Conservation (phyloP, 2,329 filamentous ascomycete genomes). For the Immersiporthe knoxdaviesiana region DNA sequence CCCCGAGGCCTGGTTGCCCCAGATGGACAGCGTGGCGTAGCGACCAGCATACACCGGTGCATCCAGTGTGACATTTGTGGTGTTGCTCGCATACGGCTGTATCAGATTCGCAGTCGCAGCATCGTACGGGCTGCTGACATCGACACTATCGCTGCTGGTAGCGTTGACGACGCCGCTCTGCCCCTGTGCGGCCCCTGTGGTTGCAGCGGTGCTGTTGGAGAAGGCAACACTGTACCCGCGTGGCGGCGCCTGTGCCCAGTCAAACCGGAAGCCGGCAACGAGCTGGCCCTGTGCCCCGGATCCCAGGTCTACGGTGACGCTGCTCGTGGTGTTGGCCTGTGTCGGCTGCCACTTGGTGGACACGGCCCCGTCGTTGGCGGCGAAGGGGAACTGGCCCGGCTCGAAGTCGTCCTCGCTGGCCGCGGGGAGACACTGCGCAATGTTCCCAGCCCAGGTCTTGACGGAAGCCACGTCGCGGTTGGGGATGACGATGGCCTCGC, state of each 20-base stretch:
- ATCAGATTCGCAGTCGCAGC: constrained; percentile 4
- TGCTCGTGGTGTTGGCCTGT: constrained; percentile 23
- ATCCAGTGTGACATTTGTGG: constrained; percentile 26
- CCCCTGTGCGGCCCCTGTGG: not conserved
- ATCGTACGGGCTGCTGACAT: constrained; percentile 19
- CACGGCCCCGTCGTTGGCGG: constrained; percentile 28
- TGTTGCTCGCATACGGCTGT: constrained; percentile 25
- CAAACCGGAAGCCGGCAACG: constrained; percentile 22
- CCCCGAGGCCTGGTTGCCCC: constrained; percentile 26
- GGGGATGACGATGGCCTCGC: constrained; percentile 52
- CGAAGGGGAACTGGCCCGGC: constrained; percentile 70
- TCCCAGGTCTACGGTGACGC: constrained; percentile 26
- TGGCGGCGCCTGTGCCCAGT: constrained; percentile 29
- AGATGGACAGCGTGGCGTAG: constrained; percentile 24
- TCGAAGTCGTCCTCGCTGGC: constrained; percentile 50
- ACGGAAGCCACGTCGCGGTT: constrained; percentile 62
- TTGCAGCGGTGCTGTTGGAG: constrained; percentile 8
- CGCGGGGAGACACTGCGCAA: constrained; percentile 66
- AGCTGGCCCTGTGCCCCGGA: constrained; percentile 9
- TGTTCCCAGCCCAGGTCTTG: constrained; percentile 60
- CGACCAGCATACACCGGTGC: constrained; percentile 22
- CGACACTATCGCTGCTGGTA: constrained; percentile 18
- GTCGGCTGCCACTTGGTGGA: constrained; percentile 29
- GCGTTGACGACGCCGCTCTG: not conserved
- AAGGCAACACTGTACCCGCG: constrained; percentile 23